A percentile compares a stretch with the other conserved stretches of the same genome.
These are phyloP conservation scores for Vitis hybrid DNA, from an alignment of 177 flowering plant species.

Conservation along the genomic window DNA sequence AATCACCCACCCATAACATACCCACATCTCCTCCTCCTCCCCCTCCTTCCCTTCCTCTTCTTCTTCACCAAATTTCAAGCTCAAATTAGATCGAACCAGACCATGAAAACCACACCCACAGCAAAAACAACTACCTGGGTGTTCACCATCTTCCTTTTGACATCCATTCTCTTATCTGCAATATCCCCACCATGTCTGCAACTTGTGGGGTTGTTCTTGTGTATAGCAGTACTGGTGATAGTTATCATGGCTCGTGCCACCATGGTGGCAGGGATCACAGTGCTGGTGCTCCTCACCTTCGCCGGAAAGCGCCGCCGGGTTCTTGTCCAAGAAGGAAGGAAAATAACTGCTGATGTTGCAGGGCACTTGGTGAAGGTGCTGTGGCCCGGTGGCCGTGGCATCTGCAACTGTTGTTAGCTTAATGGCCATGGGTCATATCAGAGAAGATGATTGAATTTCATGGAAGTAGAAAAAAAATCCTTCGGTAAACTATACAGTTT, in stretches of 20 bases:
- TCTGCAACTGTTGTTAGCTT: slow-evolving; percentile 34
- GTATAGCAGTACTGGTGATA: slow-evolving; percentile 24
- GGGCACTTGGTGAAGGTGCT: slow-evolving; percentile 33
- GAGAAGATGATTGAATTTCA: slow-evolving; percentile 2
- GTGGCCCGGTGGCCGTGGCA: slow-evolving; percentile 30
- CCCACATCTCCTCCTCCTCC: neutral
- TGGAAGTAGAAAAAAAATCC: no score
- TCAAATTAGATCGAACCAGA: no score
- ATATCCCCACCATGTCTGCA: slow-evolving; percentile 1
- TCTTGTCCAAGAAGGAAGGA: slow-evolving; percentile 45
- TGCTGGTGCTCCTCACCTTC: slow-evolving; percentile 55
- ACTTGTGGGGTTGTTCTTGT: slow-evolving; percentile 11
- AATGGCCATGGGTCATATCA: slow-evolving; percentile 17
- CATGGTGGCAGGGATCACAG: slow-evolving; percentile 59
- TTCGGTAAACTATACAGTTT: no score
- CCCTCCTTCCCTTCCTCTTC: neutral
- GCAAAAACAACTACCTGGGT: slow-evolving; percentile 10
- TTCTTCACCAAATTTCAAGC: no score
- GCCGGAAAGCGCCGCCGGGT: slow-evolving; percentile 57
- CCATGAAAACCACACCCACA: neutral
- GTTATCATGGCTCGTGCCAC: slow-evolving; percentile 46
- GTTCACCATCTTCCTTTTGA: slow-evolving; percentile 15
- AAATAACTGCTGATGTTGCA: slow-evolving; percentile 55
- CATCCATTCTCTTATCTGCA: slow-evolving; percentile 6
- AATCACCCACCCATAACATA: neutral